Evolutionary conservation across 495 filamentous ascomycete species (phyloP), one percentile per base, ranked within the genome.

Genomic region (Penicillium turbatum): DNA sequence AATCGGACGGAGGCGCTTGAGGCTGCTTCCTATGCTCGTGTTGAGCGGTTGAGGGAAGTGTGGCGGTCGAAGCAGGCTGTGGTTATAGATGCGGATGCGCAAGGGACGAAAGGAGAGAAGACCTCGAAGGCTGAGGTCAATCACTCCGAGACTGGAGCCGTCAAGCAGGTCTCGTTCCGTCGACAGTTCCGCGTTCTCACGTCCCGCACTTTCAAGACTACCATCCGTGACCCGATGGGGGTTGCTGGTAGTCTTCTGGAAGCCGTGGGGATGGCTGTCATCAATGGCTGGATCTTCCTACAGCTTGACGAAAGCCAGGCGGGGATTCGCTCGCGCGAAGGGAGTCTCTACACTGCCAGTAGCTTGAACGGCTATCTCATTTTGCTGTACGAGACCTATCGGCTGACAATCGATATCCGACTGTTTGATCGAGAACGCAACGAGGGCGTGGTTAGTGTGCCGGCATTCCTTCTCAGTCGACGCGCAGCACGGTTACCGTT

Each of bases 331-430:
- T 85, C 82, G 32, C 75, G 86, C 39, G 64, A 89, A 67, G 86
- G 83, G 38, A 83, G 83, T 13, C 61, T 90, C 2, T 90, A 89
- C 47, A 86, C 78, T 13, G 79, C 84, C 0, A 70, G 82, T 16
- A 81, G 79, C 17, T 68, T 90, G 13, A 87, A 89, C 60, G 83
- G 84, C 2, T 90, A 90, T 62, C 76, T 89, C 19, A 83, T 89
- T 30, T 69, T 89, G 12, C 70, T 88, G 8, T 89, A 85, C 40
- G 87, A 90, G 66, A 85, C 79, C 6, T 90, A 86, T 57, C 79
- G 87, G 4, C 60, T 90, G 16, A 85, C 82, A 0, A 72, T 84
- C 32, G 86, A 89, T 58, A 87, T 90, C 46, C 79, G 80, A 39
- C 69, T 86, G 1, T 90, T 89, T 63, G 87, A 90, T 57, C 80